Conservation (phyloP, 2,329 filamentous ascomycete genomes). For the Neofusicoccum parvum region DNA sequence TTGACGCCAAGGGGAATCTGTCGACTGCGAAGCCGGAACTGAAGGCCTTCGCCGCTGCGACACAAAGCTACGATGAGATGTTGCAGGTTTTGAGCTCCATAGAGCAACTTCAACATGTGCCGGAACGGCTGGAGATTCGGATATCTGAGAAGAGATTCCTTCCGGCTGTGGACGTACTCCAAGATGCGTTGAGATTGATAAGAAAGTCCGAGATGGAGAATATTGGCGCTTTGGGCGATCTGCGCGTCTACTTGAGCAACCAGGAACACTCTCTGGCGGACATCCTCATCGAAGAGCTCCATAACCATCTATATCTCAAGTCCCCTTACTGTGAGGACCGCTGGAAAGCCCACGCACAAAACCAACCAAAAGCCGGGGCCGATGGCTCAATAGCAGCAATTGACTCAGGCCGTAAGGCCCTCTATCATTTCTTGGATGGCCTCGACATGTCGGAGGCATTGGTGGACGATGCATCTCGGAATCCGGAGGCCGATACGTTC, state of each 20-base stretch:
- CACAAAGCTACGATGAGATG: constrained; percentile 87
- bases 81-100: constrained; percentile 71
- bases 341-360: constrained; percentile 81
- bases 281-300: constrained; percentile 94
- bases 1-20: constrained; percentile 77
- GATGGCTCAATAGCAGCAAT: constrained; percentile 32
- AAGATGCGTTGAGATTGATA: constrained; percentile 81
- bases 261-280: constrained; percentile 92
- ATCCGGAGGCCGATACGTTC: constrained; percentile 94
- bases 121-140: constrained; percentile 87
- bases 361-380: constrained; percentile 54
- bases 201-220: constrained; percentile 86
- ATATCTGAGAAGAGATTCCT: constrained; percentile 97
- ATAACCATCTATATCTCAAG: constrained; percentile 96
- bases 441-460: constrained; percentile 59
- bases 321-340: constrained; percentile 96
- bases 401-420: constrained; percentile 53
- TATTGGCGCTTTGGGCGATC: constrained; percentile 83
- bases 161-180: constrained; percentile 86
- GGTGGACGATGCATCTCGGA: constrained; percentile 86
- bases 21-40: constrained; percentile 87
- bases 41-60: constrained; percentile 83
- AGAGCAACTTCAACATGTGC: constrained; percentile 84
- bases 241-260: constrained; percentile 85
- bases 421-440: constrained; percentile 61